Percentiles rank a stretch among this genome's conserved stretches.
These are phyloP conservation scores for Chaetomium olivaceum DNA, from an alignment of 2,329 filamentous ascomycete genomes.

Conservation along the genomic window DNA sequence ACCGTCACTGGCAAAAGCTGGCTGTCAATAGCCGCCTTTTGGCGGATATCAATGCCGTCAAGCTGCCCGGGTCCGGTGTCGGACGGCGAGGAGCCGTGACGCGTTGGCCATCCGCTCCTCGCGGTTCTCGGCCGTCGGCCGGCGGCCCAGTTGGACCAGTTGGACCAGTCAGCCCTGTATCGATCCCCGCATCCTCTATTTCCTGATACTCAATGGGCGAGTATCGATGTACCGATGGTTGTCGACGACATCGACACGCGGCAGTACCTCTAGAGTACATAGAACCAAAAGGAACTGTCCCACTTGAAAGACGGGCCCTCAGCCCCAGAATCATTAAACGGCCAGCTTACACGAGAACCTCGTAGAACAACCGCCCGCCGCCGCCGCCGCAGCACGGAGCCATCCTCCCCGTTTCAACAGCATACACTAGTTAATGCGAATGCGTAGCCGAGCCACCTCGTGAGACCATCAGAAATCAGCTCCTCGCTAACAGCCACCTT, in stretches of 20 bases:
- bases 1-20: background rate
- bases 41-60: background rate
- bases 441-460: background rate
- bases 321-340: background rate
- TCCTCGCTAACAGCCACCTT: conserved; percentile 12
- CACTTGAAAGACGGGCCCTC: background rate
- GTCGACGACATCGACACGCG: background rate
- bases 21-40: background rate
- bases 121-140: background rate
- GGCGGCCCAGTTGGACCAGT: conserved; percentile 7
- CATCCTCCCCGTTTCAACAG: background rate
- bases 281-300: background rate
- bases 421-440: no score
- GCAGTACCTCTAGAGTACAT: background rate
- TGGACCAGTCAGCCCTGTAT: conserved; percentile 3
- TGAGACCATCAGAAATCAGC: background rate
- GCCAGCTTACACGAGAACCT: background rate
- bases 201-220: background rate
- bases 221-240: background rate
- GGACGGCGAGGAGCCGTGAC: background rate
- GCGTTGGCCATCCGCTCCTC: background rate
- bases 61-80: conserved; percentile 6
- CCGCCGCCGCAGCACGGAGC: background rate
- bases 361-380: background rate
- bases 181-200: background rate